Conservation (phyloP, 1,139 yeast species). For the Waltiozyma sp. region DNA sequence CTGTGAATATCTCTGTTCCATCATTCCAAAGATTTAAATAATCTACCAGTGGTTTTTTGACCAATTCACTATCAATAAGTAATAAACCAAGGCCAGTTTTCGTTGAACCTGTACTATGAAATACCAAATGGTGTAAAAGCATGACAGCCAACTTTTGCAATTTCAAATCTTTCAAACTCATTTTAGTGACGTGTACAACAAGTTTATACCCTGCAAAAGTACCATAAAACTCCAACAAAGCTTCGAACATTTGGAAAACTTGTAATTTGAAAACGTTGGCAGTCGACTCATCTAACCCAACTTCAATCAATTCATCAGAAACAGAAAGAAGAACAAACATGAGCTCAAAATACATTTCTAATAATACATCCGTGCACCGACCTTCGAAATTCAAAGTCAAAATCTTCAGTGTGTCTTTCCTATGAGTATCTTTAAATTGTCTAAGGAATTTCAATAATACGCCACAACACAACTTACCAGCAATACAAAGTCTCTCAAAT, state of each 20-base stretch:
- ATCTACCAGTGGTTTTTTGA: not conserved
- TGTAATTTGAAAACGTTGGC: conserved; percentile 12
- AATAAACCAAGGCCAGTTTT: not conserved
- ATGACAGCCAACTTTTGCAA: conserved; percentile 23
- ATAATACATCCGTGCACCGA: conserved; percentile 19
- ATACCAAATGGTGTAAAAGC: conserved; percentile 24
- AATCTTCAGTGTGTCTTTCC: conserved; percentile 1
- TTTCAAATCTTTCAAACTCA: conserved; percentile 20
- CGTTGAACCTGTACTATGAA: conserved; percentile 13
- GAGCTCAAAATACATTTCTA: conserved; percentile 23
- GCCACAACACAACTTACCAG: conserved; percentile 6
- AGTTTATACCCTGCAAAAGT: conserved; percentile 28
- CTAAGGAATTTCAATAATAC: not conserved
- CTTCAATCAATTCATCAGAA: conserved; percentile 19
- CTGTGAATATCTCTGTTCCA: not conserved
- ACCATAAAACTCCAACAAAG: conserved; percentile 24
- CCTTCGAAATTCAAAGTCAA: conserved; percentile 16
- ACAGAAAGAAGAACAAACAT: conserved; percentile 21
- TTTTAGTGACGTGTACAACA: conserved; percentile 22
- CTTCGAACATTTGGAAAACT: conserved; percentile 14
- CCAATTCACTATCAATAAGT: not conserved
- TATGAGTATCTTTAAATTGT: not conserved
- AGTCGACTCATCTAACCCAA: conserved; percentile 12
- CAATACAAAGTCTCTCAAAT: conserved; percentile 6
- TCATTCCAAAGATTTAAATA: not conserved